Evolutionary conservation across 139 green algal species (phyloP).

Genomic region (Zygnema cylindricum): DNA sequence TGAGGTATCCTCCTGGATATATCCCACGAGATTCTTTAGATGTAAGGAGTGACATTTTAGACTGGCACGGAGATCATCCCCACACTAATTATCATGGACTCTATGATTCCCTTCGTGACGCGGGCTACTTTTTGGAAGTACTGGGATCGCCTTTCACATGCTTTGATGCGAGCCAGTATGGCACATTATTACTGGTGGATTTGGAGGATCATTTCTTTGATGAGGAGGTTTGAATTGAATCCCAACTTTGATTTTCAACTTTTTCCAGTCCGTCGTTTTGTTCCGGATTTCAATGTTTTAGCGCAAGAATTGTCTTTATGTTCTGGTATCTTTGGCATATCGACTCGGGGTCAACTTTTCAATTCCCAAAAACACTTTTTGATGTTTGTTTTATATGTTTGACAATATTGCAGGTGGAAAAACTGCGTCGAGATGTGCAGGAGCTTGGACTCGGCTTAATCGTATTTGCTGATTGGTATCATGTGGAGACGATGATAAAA

Average conservation of each 20-base stretch:
- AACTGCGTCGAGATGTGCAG: constrained; percentile 80
- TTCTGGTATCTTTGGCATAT: too few relatives aligned
- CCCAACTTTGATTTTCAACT: too few relatives aligned
- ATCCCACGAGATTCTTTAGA: constrained; percentile 90
- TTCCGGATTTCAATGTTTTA: background rate
- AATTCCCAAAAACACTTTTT: too few relatives aligned
- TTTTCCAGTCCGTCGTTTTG: too few relatives aligned
- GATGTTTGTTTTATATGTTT: too few relatives aligned
- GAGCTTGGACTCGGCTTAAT: constrained; percentile 75
- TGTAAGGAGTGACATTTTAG: constrained; percentile 85
- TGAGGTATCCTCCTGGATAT: constrained; percentile 96
- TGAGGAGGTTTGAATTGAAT: too few relatives aligned
- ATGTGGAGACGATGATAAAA: constrained; percentile 77
- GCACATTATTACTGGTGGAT: constrained; percentile 86
- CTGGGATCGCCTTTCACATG: constrained; percentile 89
- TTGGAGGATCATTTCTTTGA: constrained; percentile 90
- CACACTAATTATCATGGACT: constrained; percentile 95
- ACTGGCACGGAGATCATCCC: constrained; percentile 98
- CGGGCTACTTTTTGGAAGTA: constrained; percentile 84
- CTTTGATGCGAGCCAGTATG: constrained; percentile 85
- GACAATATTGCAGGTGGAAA: constrained; percentile 75
- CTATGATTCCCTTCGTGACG: constrained; percentile 77
- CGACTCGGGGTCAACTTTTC: too few relatives aligned
- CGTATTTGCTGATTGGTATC: constrained; percentile 97
- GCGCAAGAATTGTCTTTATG: too few relatives aligned